Evolutionary conservation across 306 rosid species (phyloP).

Genomic region (Sphenostylis stenocarpa): DNA sequence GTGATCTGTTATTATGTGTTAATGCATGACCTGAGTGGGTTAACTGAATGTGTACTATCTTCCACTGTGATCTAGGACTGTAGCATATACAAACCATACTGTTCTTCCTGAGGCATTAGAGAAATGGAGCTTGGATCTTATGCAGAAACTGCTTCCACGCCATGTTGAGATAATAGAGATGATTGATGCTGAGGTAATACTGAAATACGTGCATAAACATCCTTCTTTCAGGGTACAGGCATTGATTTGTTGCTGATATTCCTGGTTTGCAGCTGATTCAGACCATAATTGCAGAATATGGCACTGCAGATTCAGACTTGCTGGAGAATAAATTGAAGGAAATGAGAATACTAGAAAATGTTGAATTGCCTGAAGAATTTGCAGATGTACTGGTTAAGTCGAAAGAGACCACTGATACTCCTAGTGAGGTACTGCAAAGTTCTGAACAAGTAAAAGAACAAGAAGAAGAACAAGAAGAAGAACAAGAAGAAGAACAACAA

Average conservation of each 20-base stretch:
- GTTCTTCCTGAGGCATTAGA: constrained; percentile 99
- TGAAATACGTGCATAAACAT: constrained; percentile 10
- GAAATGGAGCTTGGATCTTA: constrained; percentile 92
- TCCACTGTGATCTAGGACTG: constrained; percentile 61
- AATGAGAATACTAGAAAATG: constrained; percentile 91
- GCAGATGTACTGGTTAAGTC: constrained; percentile 61
- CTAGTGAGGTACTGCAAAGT: constrained; percentile 44
- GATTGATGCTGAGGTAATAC: constrained; percentile 92
- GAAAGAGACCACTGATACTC: constrained; percentile 38
- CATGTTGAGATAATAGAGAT: constrained; percentile 86
- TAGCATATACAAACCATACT: constrained; percentile 97
- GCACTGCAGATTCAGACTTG: constrained; percentile 58
- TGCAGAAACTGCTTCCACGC: constrained; percentile 92
- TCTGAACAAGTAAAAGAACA: constrained; percentile 37
- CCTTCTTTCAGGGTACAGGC: neutral
- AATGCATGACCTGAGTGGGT: constrained; percentile 24
- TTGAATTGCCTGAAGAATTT: constrained; percentile 72
- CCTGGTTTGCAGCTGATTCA: constrained; percentile 66
- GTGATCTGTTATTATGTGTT: neutral
- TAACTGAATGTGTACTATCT: constrained; percentile 32
- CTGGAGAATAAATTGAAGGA: constrained; percentile 76
- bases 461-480: constrained; percentile 24
- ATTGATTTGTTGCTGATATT: constrained; percentile 34
- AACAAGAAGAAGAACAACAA: constrained; percentile 23
- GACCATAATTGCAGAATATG: constrained; percentile 72